Conservation (phyloP, 352 stramenopile genomes). For the Phytopythium kandeliae region DNA sequence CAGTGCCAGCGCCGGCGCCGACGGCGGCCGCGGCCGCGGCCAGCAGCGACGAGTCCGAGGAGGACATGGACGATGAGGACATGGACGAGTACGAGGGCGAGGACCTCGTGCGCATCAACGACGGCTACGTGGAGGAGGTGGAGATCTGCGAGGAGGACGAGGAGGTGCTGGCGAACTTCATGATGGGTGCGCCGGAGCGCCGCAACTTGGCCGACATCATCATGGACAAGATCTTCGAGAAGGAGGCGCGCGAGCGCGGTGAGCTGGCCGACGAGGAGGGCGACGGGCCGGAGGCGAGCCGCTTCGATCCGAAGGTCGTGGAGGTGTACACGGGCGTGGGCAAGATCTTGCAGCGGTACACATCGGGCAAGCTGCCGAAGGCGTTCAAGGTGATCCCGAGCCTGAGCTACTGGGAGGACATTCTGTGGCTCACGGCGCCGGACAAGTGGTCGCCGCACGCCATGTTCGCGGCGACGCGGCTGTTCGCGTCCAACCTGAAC, state of each 20-base stretch:
- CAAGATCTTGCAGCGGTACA: slow-evolving; percentile 96
- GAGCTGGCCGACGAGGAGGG: slow-evolving; percentile 62
- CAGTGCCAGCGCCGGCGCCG: not conserved
- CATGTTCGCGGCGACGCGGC: slow-evolving; percentile 95
- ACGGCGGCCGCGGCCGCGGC: slow-evolving; percentile 34
- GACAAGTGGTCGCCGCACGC: slow-evolving; percentile 98
- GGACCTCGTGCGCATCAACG: slow-evolving; percentile 87
- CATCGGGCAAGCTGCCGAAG: slow-evolving; percentile 98
- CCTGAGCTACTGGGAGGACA: slow-evolving; percentile 98
- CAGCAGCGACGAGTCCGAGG: slow-evolving; percentile 63
- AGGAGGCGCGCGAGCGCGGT: slow-evolving; percentile 84
- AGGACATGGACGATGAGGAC: slow-evolving; percentile 85
- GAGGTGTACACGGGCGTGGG: slow-evolving; percentile 99
- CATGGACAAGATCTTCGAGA: slow-evolving; percentile 99
- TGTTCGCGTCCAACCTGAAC: slow-evolving; percentile 99
- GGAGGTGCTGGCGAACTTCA: slow-evolving; percentile 82
- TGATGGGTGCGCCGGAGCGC: slow-evolving; percentile 76
- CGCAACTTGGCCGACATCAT: slow-evolving; percentile 98
- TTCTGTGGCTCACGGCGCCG: slow-evolving; percentile 96
- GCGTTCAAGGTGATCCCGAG: slow-evolving; percentile 99
- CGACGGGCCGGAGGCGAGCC: slow-evolving; percentile 34
- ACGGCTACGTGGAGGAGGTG: slow-evolving; percentile 88
- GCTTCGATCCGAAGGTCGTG: slow-evolving; percentile 94
- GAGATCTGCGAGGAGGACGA: slow-evolving; percentile 87
- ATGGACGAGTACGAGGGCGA: slow-evolving; percentile 85